phyloP scores from a whole-genome alignment of 2,329 filamentous ascomycete species.

The Aureobasidium sp. region DNA sequence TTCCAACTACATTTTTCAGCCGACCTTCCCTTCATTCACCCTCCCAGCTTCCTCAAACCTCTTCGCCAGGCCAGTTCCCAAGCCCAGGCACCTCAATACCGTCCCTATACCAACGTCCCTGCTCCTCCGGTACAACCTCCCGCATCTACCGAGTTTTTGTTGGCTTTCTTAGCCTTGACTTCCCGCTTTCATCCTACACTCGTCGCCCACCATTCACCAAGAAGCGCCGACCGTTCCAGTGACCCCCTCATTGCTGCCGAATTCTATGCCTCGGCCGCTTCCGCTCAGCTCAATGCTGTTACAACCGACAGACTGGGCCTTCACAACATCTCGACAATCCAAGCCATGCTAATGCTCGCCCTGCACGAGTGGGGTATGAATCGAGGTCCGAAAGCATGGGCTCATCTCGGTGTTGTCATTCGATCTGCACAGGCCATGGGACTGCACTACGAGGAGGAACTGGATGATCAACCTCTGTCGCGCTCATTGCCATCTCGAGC shows the following conservation, averaged over 20 bases:
- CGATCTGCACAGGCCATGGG: conserved; percentile 57
- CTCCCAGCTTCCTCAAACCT: conserved; percentile 53
- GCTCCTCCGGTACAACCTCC: conserved; percentile 37
- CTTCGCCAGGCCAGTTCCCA: conserved; percentile 30
- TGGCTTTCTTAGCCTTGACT: conserved; percentile 63
- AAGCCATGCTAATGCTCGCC: conserved; percentile 63
- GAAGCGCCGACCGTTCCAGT: conserved; percentile 36
- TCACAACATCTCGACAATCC: conserved; percentile 56
- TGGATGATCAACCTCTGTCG: conserved; percentile 31
- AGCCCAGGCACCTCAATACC: conserved; percentile 15
- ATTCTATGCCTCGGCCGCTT: conserved; percentile 56
- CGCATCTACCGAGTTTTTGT: conserved; percentile 51
- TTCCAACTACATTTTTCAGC: conserved; percentile 66
- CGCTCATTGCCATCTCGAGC: conserved; percentile 31
- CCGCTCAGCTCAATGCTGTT: conserved; percentile 45
- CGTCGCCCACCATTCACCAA: conserved; percentile 49
- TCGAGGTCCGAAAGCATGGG: conserved; percentile 56
- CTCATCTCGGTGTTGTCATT: conserved; percentile 54
- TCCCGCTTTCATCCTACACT: conserved; percentile 60
- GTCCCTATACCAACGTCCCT: conserved; percentile 15
- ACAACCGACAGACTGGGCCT: conserved; percentile 40
- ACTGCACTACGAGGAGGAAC: conserved; percentile 51
- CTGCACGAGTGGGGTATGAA: conserved; percentile 66
- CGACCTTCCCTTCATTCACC: conserved; percentile 65
- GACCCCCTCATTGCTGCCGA: conserved; percentile 55